A percentile compares a stretch with the other conserved stretches of the same genome.
phyloP scores from a whole-genome alignment of 129 eudicot species.

The Glebionis coronaria region DNA sequence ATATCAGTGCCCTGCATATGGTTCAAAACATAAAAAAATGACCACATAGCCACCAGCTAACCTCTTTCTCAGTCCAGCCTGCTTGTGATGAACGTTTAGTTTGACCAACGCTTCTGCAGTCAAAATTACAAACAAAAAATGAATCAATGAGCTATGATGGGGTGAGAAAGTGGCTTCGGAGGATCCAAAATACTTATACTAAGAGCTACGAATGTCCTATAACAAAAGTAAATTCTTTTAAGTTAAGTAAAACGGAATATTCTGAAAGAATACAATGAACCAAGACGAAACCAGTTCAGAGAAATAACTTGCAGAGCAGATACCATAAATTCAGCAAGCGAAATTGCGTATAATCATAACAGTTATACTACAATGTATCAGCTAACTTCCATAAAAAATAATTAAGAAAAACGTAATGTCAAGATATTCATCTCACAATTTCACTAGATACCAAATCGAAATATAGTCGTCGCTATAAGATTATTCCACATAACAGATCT shows the following conservation, averaged over 20 bases:
- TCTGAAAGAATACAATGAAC: too few relatives aligned
- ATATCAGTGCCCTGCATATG: conserved; percentile 13
- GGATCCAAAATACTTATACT: not conserved
- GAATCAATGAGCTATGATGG: conserved; percentile 15
- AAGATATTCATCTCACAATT: too few relatives aligned
- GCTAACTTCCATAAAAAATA: not conserved
- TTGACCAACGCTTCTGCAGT: conserved; percentile 36
- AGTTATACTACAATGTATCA: not conserved
- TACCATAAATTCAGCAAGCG: too few relatives aligned
- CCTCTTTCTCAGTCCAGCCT: conserved; percentile 95
- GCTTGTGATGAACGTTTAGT: conserved; percentile 77
- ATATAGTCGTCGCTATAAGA: not conserved
- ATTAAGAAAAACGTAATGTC: too few relatives aligned
- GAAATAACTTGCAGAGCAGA: too few relatives aligned
- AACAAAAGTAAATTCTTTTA: not conserved
- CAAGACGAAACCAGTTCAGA: too few relatives aligned
- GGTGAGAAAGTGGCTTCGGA: not conserved
- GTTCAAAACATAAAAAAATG: conserved; percentile 11
- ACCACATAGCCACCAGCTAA: conserved; percentile 27
- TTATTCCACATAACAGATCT: not conserved
- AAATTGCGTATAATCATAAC: too few relatives aligned
- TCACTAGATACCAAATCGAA: too few relatives aligned
- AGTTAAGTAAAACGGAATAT: not conserved
- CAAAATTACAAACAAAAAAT: conserved; percentile 12
- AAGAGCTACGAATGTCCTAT: not conserved